These are phyloP conservation scores for Amauroascus verrucosus DNA, from an alignment of 2,329 filamentous ascomycete species.

Conservation along the genomic window DNA sequence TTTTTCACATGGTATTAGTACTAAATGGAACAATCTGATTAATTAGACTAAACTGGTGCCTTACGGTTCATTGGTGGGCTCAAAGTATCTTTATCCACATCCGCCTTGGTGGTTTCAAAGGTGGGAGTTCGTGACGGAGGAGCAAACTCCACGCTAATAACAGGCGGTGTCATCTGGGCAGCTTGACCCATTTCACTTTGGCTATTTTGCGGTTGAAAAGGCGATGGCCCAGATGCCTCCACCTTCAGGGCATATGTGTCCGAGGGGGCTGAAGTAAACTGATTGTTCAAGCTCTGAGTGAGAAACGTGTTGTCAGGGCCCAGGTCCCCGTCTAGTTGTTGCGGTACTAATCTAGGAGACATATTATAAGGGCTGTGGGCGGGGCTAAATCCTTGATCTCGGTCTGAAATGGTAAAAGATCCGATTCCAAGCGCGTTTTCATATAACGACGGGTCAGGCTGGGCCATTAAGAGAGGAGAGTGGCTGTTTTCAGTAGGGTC, in stretches of 20 bases:
- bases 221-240: conserved; percentile 34
- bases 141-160: conserved; percentile 89
- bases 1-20: too few species aligned
- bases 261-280: conserved; percentile 37
- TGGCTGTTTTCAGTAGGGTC: conserved; percentile 60
- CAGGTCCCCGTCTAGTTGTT: conserved; percentile 56
- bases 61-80: conserved; percentile 60
- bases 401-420: conserved; percentile 68
- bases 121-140: conserved; percentile 58
- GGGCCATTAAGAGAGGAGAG: conserved; percentile 68
- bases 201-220: conserved; percentile 38
- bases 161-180: conserved; percentile 75
- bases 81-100: conserved; percentile 62
- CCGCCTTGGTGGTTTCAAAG: conserved; percentile 55
- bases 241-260: conserved; percentile 43
- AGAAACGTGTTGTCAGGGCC: conserved; percentile 34
- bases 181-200: conserved; percentile 55
- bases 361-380: conserved; percentile 59
- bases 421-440: conserved; percentile 69
- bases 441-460: conserved; percentile 61
- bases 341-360: conserved; percentile 56
- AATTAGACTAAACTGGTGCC: conserved; percentile 13
- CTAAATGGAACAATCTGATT: too few species aligned
- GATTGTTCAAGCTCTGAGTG: conserved; percentile 40
- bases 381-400: conserved; percentile 47